A percentile compares a stretch with the other conserved stretches of the same genome.
phyloP scores from a whole-genome alignment of 306 rosid species.

The Cucumis hystrix region DNA sequence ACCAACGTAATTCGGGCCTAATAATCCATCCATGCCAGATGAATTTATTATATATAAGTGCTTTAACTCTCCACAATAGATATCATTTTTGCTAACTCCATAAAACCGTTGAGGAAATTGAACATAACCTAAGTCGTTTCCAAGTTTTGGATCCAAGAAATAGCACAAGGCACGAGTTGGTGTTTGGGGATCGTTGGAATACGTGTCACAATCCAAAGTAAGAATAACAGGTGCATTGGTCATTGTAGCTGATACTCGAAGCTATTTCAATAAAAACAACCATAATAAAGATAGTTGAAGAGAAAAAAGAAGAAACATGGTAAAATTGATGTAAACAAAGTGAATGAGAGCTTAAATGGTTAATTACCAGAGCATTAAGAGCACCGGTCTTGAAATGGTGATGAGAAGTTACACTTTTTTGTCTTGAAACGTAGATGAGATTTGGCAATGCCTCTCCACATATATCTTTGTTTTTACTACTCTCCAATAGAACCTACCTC shows the following conservation, averaged over 20 bases:
- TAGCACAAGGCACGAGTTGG: slow-evolving; percentile 19
- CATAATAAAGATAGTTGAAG: neutral
- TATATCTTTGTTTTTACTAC: slow-evolving; percentile 13
- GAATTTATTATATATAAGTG: neutral
- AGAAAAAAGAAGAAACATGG: neutral
- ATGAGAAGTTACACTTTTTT: slow-evolving; percentile 14
- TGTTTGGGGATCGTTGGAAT: slow-evolving; percentile 27
- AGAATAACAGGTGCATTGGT: slow-evolving; percentile 29
- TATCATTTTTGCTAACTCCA: neutral
- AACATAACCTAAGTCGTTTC: slow-evolving; percentile 9
- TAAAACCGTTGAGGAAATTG: slow-evolving; percentile 21
- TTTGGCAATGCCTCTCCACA: slow-evolving; percentile 18
- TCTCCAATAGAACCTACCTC: slow-evolving; percentile 21
- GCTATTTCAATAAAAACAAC: slow-evolving; percentile 2
- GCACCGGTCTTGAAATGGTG: slow-evolving; percentile 47
- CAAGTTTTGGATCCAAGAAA: neutral
- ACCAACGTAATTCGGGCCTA: slow-evolving; percentile 16
- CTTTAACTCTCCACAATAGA: neutral
- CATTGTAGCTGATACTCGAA: slow-evolving; percentile 31
- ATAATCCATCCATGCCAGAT: slow-evolving; percentile 16
- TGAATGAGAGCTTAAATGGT: neutral
- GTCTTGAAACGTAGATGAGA: slow-evolving; percentile 26
- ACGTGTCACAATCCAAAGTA: slow-evolving; percentile 23
- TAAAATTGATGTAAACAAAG: neutral
- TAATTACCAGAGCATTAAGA: slow-evolving; percentile 25